Conservation (phyloP, 169 alveolate genomes). For the Cystoisospora suis region DNA sequence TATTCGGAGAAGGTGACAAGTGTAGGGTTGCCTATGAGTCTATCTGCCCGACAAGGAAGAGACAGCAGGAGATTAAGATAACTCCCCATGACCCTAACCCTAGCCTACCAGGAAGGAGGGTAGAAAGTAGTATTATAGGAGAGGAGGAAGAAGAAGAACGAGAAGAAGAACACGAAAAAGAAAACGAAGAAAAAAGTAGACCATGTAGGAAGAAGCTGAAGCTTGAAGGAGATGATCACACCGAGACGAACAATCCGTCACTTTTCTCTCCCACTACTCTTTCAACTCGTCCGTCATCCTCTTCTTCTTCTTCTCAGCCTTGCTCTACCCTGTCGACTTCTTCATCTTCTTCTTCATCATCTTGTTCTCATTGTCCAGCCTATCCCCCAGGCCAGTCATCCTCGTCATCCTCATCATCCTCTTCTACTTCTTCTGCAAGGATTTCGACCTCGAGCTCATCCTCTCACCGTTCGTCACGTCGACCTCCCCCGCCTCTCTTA, state of each 20-base stretch:
- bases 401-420: neutral
- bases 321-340: neutral
- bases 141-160: too few species aligned
- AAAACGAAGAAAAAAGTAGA: neutral
- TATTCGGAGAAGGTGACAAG: too few species aligned
- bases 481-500: neutral
- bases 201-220: neutral
- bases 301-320: neutral
- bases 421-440: neutral
- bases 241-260: too few species aligned
- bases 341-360: neutral
- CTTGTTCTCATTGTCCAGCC: neutral
- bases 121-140: too few species aligned
- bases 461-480: neutral
- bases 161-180: neutral
- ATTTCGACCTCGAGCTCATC: neutral
- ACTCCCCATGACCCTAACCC: too few species aligned
- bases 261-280: too few species aligned
- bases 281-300: too few species aligned
- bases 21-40: too few species aligned
- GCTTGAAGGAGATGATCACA: too few species aligned
- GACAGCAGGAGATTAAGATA: too few species aligned
- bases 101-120: too few species aligned
- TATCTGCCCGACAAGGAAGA: too few species aligned
- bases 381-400: neutral